Percentiles rank a stretch among this genome's conserved stretches.
Conservation (phyloP, 768 basidiomycete genomes). For the Terana coerulea region DNA sequence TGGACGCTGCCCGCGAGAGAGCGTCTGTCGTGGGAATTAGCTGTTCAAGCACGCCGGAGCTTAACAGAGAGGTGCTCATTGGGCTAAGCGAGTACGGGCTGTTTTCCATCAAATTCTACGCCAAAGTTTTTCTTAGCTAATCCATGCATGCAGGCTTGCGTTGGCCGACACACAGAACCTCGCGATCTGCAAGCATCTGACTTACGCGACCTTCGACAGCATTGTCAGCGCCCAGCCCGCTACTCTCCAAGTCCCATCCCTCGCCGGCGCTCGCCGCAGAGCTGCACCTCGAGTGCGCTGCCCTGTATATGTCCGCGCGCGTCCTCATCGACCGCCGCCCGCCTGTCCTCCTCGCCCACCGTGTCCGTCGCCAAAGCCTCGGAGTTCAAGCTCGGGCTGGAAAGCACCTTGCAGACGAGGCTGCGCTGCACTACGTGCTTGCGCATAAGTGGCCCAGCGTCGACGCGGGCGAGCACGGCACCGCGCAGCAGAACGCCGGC, state of each 20-base stretch:
- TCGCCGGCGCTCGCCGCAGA: slow-evolving; percentile 80
- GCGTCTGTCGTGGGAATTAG: slow-evolving; percentile 31
- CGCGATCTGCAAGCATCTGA: too few species aligned
- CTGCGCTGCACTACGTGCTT: slow-evolving; percentile 66
- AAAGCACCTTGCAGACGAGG: slow-evolving; percentile 71
- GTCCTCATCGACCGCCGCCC: slow-evolving; percentile 51
- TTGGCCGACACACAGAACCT: slow-evolving; percentile 92
- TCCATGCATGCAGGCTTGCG: slow-evolving; percentile 76
- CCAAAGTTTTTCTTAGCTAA: too few species aligned
- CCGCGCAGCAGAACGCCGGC: too few species aligned
- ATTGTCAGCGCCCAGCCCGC: slow-evolving; percentile 85
- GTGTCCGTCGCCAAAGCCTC: background rate
- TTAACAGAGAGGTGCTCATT: slow-evolving; percentile 67
- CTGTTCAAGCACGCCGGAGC: slow-evolving; percentile 60
- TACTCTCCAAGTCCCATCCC: slow-evolving; percentile 89
- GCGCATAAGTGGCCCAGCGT: slow-evolving; percentile 94
- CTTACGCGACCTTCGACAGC: slow-evolving; percentile 73
- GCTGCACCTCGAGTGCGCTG: slow-evolving; percentile 81
- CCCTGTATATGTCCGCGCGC: slow-evolving; percentile 76
- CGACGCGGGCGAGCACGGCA: slow-evolving; percentile 77
- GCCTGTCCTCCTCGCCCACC: too few species aligned
- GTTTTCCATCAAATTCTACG: too few species aligned
- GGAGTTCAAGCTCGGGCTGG: slow-evolving; percentile 18
- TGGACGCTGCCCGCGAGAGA: slow-evolving; percentile 44
- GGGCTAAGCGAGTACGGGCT: slow-evolving; percentile 86